Base-by-base conservation (phyloP, 129 eudicot genomes). In the Oenanthe sinensis region DNA sequence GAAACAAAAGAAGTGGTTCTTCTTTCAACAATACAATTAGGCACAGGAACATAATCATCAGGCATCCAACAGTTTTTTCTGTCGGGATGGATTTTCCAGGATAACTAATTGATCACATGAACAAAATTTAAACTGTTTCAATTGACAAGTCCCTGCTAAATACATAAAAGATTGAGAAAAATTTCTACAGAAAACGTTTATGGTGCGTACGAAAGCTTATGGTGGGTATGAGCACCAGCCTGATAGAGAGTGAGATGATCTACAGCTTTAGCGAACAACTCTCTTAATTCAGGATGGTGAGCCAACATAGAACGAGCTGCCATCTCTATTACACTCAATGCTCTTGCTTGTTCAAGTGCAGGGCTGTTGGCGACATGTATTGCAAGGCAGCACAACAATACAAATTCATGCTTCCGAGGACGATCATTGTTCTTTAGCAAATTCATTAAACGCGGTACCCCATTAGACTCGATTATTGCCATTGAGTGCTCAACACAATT, bases 381-480 rank as follows among this genome's bases (percentile, higher is more conserved):
- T 17, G 92, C 96, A 75, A 92, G 90, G 79, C 87, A 83, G 76
- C 96, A 87, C 20, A 92, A 83, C 48, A 92, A 79, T 24, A 82
- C 63, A 30, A 92, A 85, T 78, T 85, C 97, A 71, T 83, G 71
- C 74, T 77, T 65, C 72, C 80, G 83, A 44, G 78, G 82, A n/a
- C 83, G 81, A 36, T 82, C 93, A 78, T 74, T 82, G 48, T 44
- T 73, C 79, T 83, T 87, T 73, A 92, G 63, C 88, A 90, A 49
- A 30, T 70, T 86, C 85, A 90, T 75, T 24, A 92, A 69, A 10
- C 24, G 83, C 0, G 83, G 79, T 72, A 90, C 87, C 78, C 93
- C 97, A 24, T 86, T 75, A 42, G 78, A 84, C 74, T 88, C 91
- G 13, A 92, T 76, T 43, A 92, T 90, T 8, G 97, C 81, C 80